phyloP scores from a whole-genome alignment of 345 rosid genomes.

The Linum trigynum region DNA sequence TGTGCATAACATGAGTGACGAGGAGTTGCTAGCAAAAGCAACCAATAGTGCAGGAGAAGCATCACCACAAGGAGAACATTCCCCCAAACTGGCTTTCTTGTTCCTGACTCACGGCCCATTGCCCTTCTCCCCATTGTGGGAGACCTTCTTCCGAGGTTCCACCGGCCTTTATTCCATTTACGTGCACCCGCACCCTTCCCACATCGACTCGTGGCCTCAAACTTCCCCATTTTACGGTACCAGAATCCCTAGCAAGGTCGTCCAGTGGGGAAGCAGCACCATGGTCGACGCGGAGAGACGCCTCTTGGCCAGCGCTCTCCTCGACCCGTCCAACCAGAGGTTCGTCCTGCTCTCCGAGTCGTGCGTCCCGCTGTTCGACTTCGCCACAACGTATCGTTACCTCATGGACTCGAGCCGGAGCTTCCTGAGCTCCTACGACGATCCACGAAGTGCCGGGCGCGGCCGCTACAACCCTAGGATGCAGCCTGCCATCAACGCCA shows the following conservation, averaged over 20 bases:
- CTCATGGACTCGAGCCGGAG: neutral
- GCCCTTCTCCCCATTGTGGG: conserved; percentile 18
- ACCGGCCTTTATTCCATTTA: conserved; percentile 12
- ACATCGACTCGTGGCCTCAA: conserved; percentile 4
- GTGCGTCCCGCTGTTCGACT: neutral
- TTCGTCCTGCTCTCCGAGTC: neutral
- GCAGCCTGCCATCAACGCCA: neutral
- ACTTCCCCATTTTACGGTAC: conserved; percentile 12
- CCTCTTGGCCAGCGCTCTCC: neutral
- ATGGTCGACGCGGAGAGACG: neutral
- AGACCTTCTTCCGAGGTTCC: conserved; percentile 16
- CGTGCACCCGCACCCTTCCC: conserved; percentile 8
- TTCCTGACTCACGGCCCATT: conserved; percentile 13
- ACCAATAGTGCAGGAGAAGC: neutral
- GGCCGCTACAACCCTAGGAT: neutral
- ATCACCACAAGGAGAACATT: neutral
- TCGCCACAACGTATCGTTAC: neutral
- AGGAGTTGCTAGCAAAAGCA: conserved; percentile 14
- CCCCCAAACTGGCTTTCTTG: conserved; percentile 14
- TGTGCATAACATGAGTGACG: conserved; percentile 17
- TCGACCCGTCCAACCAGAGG: neutral
- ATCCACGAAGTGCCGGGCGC: neutral
- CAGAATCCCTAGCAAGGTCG: conserved; percentile 18
- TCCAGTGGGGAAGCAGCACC: neutral
- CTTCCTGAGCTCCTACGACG: neutral